phyloP scores from a whole-genome alignment of 176 grass and related monocot genomes.

The Carex kokanica region DNA sequence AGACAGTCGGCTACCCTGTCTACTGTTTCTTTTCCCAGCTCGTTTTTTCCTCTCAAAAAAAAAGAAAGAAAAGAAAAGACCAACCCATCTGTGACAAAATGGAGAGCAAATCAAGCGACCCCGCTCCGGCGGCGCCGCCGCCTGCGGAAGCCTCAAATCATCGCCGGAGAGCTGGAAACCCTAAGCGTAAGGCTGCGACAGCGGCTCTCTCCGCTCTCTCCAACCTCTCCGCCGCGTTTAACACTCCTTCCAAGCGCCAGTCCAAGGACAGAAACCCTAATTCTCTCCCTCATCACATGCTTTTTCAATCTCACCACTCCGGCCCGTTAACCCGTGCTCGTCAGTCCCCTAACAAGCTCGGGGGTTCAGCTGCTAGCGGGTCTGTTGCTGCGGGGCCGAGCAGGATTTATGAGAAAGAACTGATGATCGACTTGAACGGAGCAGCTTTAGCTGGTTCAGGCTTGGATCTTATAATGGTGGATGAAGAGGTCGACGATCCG shows the following conservation, averaged over 20 bases:
- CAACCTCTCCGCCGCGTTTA: constrained; percentile 20
- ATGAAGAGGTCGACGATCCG: constrained; percentile 34
- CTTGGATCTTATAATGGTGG: constrained; percentile 35
- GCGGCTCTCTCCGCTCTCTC: constrained; percentile 17
- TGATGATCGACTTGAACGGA: constrained; percentile 22
- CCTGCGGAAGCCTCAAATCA: constrained; percentile 33
- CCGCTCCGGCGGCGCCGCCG: constrained; percentile 16
- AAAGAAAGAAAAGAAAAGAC: neutral
- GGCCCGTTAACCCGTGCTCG: constrained; percentile 90
- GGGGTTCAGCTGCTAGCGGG: constrained; percentile 16
- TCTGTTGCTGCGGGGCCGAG: constrained; percentile 10
- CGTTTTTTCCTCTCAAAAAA: neutral
- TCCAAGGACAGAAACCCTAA: constrained; percentile 85
- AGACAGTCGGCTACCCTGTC: neutral
- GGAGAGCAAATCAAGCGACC: constrained; percentile 53
- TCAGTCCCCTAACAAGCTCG: constrained; percentile 78
- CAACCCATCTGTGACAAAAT: constrained; percentile 32
- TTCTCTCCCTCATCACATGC: constrained; percentile 48
- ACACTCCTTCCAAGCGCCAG: constrained; percentile 74
- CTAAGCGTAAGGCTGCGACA: constrained; percentile 71
- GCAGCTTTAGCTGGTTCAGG: neutral
- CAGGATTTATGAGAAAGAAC: constrained; percentile 23
- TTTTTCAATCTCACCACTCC: constrained; percentile 50
- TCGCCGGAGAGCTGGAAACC: constrained; percentile 45
- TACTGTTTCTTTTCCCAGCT: neutral